Conservation (phyloP, 176 grass and related monocot species). For the Triticum urartu region DNA sequence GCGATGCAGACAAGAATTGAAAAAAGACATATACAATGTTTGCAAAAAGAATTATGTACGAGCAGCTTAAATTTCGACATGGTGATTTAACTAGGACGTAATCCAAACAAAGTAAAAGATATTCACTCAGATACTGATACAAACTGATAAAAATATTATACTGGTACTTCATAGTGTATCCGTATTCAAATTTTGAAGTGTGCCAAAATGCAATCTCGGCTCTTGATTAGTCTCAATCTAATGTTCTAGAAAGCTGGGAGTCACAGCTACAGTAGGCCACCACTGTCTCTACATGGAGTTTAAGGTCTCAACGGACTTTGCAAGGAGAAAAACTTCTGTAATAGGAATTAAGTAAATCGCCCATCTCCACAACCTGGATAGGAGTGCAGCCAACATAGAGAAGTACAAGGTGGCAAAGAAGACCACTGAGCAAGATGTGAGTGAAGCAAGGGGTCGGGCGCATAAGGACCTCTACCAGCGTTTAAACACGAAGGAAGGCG, state of each 20-base stretch:
- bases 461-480: too few species aligned
- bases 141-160: neutral
- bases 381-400: too few species aligned
- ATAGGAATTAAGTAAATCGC: neutral
- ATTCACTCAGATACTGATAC: neutral
- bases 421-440: too few species aligned
- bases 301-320: neutral
- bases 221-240: neutral
- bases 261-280: neutral
- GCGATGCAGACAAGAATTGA: neutral
- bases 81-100: neutral
- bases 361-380: neutral
- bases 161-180: neutral
- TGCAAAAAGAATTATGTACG: neutral
- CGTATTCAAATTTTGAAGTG: neutral
- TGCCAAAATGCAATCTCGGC: neutral
- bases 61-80: conserved; percentile 6
- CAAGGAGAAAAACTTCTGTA: neutral
- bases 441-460: too few species aligned
- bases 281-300: neutral
- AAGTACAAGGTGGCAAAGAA: too few species aligned
- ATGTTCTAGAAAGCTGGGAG: neutral
- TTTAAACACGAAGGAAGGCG: too few species aligned
- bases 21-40: neutral
- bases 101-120: neutral